Base-by-base conservation (phyloP, 768 basidiomycete species). In the Macrocybe gigantea region DNA sequence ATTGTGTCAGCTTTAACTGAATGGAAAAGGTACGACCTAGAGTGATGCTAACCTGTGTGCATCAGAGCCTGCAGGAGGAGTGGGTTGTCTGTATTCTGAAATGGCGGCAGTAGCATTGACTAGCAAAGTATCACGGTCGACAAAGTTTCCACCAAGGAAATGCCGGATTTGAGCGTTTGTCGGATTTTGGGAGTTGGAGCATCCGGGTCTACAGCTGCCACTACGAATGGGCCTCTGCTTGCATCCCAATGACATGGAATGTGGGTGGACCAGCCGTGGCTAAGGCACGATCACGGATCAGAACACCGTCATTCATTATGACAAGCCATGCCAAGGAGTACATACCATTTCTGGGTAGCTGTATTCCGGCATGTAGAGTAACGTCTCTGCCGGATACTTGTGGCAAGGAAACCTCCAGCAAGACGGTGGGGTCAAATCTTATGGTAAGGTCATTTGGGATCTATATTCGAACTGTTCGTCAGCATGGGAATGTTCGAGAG, bases 101-200 rank as follows among this genome's bases (percentile, higher is more conserved):
- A 76, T 50, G n/a, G 73, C 72, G 7, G 72, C 65, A 1, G 74
- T 75, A 9, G 44, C 54, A 54, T 74, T 76, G 0, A 52, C 54
- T 29, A 74, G 33, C 7, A n/a, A 15, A 11, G 40, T 34, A n/a
- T 22, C 29, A 5, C 35, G 33, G 11, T 35, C 35, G 10, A 12
- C 11, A 51, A 66, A 67, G 42, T 64, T 56, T 0, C 60, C 60
- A 4, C 62, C 63, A 5, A 69, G 55, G 55, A 67, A 66, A 49
- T 68, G 66, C n/a, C 64, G 56, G 38, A 67, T 64, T 45, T 67
- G 64, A 2, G 65, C 53, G 6, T 6, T 41, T 7, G 58, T 64
- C 13, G 62, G 65, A 31, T 44, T 54, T 44, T 66, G 62, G 67
- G 66, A 33, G 65, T 67, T 13, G 67, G 65, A 7, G 65, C 66